A percentile compares a stretch with the other conserved stretches of the same genome.
phyloP scores from a whole-genome alignment of 805 yeast species.

The Wickerhamiella parazyma region DNA sequence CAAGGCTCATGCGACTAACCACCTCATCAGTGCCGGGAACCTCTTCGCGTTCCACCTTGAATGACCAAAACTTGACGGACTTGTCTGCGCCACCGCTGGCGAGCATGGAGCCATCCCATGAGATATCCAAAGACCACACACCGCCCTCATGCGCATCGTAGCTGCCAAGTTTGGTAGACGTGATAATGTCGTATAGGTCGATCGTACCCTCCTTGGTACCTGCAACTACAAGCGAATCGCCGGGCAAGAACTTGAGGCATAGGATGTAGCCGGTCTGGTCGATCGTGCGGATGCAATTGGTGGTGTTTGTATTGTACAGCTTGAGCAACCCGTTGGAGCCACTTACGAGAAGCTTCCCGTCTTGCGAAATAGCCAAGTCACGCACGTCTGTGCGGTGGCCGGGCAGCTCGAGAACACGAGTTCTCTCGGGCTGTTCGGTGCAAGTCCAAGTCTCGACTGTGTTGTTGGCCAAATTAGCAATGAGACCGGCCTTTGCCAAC shows the following conservation, averaged over 20 bases:
- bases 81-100: constrained; percentile 94
- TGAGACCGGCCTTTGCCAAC: constrained; percentile 36
- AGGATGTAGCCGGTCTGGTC: constrained; percentile 73
- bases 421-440: constrained; percentile 17
- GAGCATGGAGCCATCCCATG: constrained; percentile 70
- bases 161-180: constrained; percentile 57
- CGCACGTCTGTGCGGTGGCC: constrained; percentile 91
- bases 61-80: constrained; percentile 77
- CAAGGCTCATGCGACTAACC: constrained; percentile 42
- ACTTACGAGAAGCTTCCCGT: constrained; percentile 66
- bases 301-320: constrained; percentile 69
- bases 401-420: constrained; percentile 49
- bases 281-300: constrained; percentile 69
- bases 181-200: constrained; percentile 73
- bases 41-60: constrained; percentile 47
- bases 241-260: constrained; percentile 72
- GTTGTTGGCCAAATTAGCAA: constrained; percentile 58
- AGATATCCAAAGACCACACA: constrained; percentile 80
- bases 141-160: constrained; percentile 70
- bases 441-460: constrained; percentile 53
- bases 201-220: constrained; percentile 83
- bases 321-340: constrained; percentile 85
- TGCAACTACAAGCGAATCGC: constrained; percentile 72
- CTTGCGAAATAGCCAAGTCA: constrained; percentile 67
- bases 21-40: constrained; percentile 52